phyloP scores from a whole-genome alignment of 2,329 filamentous ascomycete genomes.

The Colletotrichum sp. region DNA sequence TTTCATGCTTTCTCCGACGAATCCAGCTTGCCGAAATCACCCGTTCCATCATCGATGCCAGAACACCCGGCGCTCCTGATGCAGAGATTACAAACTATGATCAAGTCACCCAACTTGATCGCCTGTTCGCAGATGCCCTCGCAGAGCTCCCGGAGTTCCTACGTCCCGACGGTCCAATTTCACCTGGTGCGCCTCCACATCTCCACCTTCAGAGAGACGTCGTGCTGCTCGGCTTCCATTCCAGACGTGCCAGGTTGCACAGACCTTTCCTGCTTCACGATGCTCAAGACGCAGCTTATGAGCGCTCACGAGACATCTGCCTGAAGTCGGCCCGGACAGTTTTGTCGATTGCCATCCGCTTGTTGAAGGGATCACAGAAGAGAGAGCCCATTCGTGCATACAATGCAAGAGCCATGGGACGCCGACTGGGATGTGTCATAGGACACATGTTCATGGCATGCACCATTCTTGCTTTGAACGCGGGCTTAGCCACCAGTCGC shows the following conservation, averaged over 20 bases:
- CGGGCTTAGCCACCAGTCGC: slow-evolving; percentile 1
- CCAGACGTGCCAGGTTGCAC: slow-evolving; percentile 28
- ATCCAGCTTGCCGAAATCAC: slow-evolving; percentile 41
- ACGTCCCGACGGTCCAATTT: slow-evolving; percentile 13
- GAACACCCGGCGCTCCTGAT: slow-evolving; percentile 26
- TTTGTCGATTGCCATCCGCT: slow-evolving; percentile 21
- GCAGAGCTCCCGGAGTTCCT: slow-evolving; percentile 24
- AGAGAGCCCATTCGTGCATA: background rate
- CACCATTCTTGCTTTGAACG: slow-evolving; percentile 24
- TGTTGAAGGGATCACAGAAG: slow-evolving; percentile 18
- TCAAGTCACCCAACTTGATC: slow-evolving; percentile 36
- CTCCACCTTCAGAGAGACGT: slow-evolving; percentile 25
- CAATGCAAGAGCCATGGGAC: background rate
- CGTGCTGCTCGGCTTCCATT: slow-evolving; percentile 25
- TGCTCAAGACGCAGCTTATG: background rate
- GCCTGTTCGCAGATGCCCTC: slow-evolving; percentile 25
- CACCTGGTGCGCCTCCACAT: slow-evolving; percentile 11
- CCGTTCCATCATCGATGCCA: slow-evolving; percentile 38
- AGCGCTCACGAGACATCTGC: slow-evolving; percentile 22
- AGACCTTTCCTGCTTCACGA: slow-evolving; percentile 29
- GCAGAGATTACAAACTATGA: slow-evolving; percentile 36
- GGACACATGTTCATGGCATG: slow-evolving; percentile 27
- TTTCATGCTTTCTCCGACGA: slow-evolving; percentile 43
- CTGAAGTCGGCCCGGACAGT: slow-evolving; percentile 28
- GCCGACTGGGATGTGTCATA: slow-evolving; percentile 26